Percentiles rank a stretch among this genome's conserved stretches.
These are phyloP conservation scores for Lyophyllum decastes DNA, from an alignment of 768 basidiomycete species.

Conservation along the genomic window DNA sequence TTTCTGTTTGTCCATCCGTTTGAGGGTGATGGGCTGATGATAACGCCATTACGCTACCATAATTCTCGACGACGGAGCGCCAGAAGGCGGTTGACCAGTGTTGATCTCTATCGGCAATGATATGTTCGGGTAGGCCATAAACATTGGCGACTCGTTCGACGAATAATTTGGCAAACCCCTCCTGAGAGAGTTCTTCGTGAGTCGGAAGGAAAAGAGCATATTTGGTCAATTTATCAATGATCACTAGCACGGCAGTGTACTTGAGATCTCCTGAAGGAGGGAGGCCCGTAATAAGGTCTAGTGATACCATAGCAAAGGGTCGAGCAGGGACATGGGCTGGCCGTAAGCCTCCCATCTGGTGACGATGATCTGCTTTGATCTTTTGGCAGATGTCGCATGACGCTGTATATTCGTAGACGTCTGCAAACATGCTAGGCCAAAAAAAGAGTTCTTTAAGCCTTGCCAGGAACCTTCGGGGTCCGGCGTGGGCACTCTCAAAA, in stretches of 20 bases:
- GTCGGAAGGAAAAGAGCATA: neutral
- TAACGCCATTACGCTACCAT: neutral
- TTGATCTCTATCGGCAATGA: neutral
- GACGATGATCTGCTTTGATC: neutral
- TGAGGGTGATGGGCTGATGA: slow-evolving; percentile 28
- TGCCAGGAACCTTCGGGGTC: neutral
- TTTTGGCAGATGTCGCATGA: neutral
- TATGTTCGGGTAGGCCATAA: neutral
- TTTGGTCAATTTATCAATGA: neutral
- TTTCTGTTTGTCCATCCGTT: slow-evolving; percentile 33
- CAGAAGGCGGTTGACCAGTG: slow-evolving; percentile 1
- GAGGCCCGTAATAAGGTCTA: neutral
- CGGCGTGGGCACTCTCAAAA: slow-evolving; percentile 13
- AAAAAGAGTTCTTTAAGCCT: slow-evolving; percentile 9
- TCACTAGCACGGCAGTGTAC: neutral
- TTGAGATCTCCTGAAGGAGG: neutral
- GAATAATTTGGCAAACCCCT: neutral
- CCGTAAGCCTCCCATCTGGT: neutral
- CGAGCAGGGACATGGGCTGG: neutral
- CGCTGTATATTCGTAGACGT: neutral
- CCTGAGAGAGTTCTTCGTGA: neutral
- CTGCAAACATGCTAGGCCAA: neutral
- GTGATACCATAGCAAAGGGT: neutral
- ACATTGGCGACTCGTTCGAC: neutral
- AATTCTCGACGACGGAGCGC: slow-evolving; percentile 4